These are phyloP conservation scores for Suillus subluteus DNA, from an alignment of 768 basidiomycete genomes.

Conservation along the genomic window DNA sequence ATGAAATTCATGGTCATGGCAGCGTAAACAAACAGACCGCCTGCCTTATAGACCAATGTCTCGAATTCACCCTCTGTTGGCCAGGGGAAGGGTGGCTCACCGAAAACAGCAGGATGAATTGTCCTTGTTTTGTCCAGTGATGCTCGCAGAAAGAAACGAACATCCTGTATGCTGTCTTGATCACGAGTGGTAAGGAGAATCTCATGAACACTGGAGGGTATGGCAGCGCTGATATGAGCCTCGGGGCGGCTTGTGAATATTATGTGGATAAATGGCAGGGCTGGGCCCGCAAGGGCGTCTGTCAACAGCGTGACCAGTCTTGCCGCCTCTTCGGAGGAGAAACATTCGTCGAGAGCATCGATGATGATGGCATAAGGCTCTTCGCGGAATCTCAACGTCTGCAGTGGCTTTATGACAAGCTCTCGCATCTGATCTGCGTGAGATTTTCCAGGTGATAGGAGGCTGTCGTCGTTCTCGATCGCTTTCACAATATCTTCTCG, in stretches of 20 bases:
- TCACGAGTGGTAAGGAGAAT: slow-evolving; percentile 12
- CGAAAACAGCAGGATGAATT: slow-evolving; percentile 6
- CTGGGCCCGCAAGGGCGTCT: slow-evolving; percentile 9
- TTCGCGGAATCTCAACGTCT: slow-evolving; percentile 2
- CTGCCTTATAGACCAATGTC: slow-evolving; percentile 15
- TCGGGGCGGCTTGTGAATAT: not conserved
- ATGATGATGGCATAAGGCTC: slow-evolving; percentile 9
- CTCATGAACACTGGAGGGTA: slow-evolving; percentile 9
- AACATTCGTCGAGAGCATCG: slow-evolving; percentile 17
- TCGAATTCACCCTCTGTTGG: slow-evolving; percentile 20
- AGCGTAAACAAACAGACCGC: slow-evolving; percentile 20
- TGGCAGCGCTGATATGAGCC: not conserved
- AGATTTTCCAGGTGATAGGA: slow-evolving; percentile 5
- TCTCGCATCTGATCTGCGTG: slow-evolving; percentile 18
- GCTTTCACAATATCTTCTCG: slow-evolving; percentile 15
- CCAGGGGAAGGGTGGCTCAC: slow-evolving; percentile 15
- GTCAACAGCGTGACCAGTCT: not conserved
- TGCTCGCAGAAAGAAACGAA: slow-evolving; percentile 18
- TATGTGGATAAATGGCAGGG: not conserved
- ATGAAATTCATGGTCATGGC: slow-evolving; percentile 23
- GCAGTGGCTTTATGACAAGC: slow-evolving; percentile 20
- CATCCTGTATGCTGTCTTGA: slow-evolving; percentile 16
- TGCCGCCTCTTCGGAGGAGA: slow-evolving; percentile 16
- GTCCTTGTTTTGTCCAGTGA: slow-evolving; percentile 17
- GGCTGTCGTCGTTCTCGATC: slow-evolving; percentile 16